Evolutionary conservation across 768 basidiomycete species (phyloP).

Genomic region (Suillus sp.): DNA sequence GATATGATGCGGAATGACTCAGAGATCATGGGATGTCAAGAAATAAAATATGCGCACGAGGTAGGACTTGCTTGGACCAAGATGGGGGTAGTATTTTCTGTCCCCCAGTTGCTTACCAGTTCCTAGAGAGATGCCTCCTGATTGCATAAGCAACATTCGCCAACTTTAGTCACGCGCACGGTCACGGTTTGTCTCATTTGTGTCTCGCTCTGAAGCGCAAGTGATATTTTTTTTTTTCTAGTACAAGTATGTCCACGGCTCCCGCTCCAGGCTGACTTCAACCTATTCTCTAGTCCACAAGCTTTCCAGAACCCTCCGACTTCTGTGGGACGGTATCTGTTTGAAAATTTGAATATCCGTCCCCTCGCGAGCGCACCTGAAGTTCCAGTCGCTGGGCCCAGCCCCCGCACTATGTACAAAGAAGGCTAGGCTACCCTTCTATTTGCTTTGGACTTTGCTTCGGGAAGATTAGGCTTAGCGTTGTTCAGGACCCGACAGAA

Average conservation of each 20-base stretch:
- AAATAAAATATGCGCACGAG: not conserved
- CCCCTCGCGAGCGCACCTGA: not conserved
- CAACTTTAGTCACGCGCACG: not conserved
- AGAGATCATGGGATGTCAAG: not conserved
- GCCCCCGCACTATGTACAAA: not conserved
- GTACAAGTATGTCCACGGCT: not conserved
- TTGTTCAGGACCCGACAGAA: not conserved
- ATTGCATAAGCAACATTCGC: not conserved
- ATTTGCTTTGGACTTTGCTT: not conserved
- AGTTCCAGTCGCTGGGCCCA: not conserved
- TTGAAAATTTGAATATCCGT: too few relatives aligned
- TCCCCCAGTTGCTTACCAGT: not conserved
- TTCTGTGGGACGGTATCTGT: not conserved
- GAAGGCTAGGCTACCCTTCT: not conserved
- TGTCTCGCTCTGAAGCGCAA: not conserved
- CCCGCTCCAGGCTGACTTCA: not conserved
- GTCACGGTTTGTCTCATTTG: too few relatives aligned
- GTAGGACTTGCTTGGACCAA: not conserved
- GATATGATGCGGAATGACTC: not conserved
- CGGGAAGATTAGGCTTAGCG: not conserved
- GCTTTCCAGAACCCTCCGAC: not conserved
- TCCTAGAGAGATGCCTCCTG: not conserved
- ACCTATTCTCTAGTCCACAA: not conserved
- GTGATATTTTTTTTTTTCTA: too few relatives aligned
- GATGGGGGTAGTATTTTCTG: too few relatives aligned